Base-by-base conservation (phyloP, 495 filamentous ascomycete genomes). In the Penicillium parvum region DNA sequence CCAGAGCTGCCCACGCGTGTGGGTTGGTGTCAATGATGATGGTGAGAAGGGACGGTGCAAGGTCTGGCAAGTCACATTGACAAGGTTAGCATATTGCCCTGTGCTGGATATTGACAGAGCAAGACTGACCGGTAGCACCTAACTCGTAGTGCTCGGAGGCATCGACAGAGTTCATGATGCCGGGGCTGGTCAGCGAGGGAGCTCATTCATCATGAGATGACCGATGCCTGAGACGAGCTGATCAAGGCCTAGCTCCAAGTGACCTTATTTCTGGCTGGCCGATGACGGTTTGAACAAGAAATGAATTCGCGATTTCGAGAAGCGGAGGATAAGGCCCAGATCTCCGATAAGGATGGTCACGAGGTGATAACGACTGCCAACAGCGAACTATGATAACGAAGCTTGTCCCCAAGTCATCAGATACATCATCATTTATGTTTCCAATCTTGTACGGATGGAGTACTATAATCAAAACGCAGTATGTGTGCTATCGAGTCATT, bases 21-120 rank as follows among this genome's bases (percentile, higher is more conserved):
- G 92, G 94, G 59, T 97, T 97, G 29, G 92, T 96, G 69, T 98
- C 92, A 70, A 98, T 76, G 64, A 98, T 78, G 57, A 98, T 82
- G 45, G 87, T 85, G 37, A 95, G 79, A 28, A 98, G 82, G 20
- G 92, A 95, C 1, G 94, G 89, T 3, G 86, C 69, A 34, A 83
- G 81, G 42, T 79, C 84, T 85, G 32, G 1, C 45, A 40, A 39
- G 23, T 9, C 21, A 25, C n/a, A 7, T 22, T 14, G 1, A 12
- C 10, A 15, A 29, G 7, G 12, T 17, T 15, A 28, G 41, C 29
- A 22, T 18, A 21, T 11, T n/a, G 15, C 19, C 12, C 25, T 8
- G 1, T 27, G 34, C 21, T 32, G 8, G 6, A 34, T 37, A 17
- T 23, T 9, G 10, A n/a, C 11, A 3, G 20, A 22, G n/a, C 5